A percentile compares a stretch with the other conserved stretches of the same genome.
Evolutionary conservation across 176 grass and related monocot species (phyloP).

Genomic region (Cocos nucifera): DNA sequence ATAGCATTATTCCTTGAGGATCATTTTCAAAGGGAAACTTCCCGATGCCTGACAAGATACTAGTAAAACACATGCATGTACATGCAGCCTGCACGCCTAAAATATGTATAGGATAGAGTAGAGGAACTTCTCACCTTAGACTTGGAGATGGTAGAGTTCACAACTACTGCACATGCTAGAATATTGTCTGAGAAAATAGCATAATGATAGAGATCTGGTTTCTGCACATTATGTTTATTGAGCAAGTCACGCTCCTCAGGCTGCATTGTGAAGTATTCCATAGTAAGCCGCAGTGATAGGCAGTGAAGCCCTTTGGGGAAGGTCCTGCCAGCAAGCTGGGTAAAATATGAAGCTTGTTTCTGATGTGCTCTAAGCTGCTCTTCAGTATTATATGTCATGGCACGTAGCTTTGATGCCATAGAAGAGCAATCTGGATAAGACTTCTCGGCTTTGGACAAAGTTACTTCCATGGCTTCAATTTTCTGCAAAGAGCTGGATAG

Average conservation of each 20-base stretch:
- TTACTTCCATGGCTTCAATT: conserved; percentile 56
- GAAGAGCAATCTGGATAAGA: conserved; percentile 58
- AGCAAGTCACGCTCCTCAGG: conserved; percentile 34
- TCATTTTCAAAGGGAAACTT: no score
- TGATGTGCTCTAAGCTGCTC: conserved; percentile 62
- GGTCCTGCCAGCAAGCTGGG: conserved; percentile 56
- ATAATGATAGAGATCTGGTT: conserved; percentile 59
- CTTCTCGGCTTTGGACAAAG: conserved; percentile 49
- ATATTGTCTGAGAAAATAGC: conserved; percentile 85
- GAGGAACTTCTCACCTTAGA: conserved; percentile 38
- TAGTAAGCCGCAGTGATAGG: conserved; percentile 63
- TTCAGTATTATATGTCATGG: conserved; percentile 63
- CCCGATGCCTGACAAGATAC: no score
- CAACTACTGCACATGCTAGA: conserved; percentile 71
- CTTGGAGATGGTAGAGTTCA: conserved; percentile 57
- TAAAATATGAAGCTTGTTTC: conserved; percentile 64
- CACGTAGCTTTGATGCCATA: conserved; percentile 59
- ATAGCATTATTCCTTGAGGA: no score
- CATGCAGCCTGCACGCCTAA: not conserved
- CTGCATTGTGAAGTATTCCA: conserved; percentile 56
- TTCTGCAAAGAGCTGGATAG: conserved; percentile 67
- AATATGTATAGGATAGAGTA: not conserved
- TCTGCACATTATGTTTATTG: conserved; percentile 16
- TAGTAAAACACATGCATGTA: not conserved
- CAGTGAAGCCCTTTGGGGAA: conserved; percentile 86